Base-by-base conservation (phyloP, 371 early-diverging fungal species). In the Mortierella sp. region DNA sequence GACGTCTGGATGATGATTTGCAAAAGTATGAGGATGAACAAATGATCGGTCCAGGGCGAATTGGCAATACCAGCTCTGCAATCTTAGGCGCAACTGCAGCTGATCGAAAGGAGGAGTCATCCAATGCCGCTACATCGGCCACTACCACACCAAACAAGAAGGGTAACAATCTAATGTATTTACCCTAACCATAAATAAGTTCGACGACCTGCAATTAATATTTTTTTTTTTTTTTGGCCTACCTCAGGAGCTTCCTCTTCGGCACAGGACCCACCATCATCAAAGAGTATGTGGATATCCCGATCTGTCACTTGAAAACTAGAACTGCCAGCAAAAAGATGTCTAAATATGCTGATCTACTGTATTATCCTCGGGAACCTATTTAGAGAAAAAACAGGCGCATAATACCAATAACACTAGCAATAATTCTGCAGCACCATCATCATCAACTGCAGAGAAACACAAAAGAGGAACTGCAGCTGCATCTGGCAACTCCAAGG, bases 1-100 rank as follows among this genome's bases (percentile, higher is more conserved):
- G 94, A n/a, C 87, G 93, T 32, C 83, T 98, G 32, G 98, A 98
- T 74, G 94, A 94, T 35, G 98, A 97, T 68, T 70, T 98, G 75
- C 86, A 89, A 63, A 92, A 92, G 68, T 96, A 96, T 70, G 96
- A 98, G 74, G 96, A 96, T 64, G 94, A 94, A 66, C 93, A 95
- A 75, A 81, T 95, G 80, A 88, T 90, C 61, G 89, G 90, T 4
- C 92, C 88, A 58, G 90, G 84, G 64, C 74, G 87, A 34, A 71
- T 83, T 17, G 68, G 65, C 12, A 70, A 76, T 28, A 70, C 69
- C 29, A 64, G 58, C 31, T 58, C 72, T 7, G 10, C 75, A 35
- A 35, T 59, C 19, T 29, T 66, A 15, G 75, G 68, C 15, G 23
- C 75, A 26, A 26, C 72, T 13, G 61, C 64, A 12, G 72, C 71